These are phyloP conservation scores for Paspalum vaginatum DNA, from an alignment of 176 grass and related monocot species.

Conservation along the genomic window DNA sequence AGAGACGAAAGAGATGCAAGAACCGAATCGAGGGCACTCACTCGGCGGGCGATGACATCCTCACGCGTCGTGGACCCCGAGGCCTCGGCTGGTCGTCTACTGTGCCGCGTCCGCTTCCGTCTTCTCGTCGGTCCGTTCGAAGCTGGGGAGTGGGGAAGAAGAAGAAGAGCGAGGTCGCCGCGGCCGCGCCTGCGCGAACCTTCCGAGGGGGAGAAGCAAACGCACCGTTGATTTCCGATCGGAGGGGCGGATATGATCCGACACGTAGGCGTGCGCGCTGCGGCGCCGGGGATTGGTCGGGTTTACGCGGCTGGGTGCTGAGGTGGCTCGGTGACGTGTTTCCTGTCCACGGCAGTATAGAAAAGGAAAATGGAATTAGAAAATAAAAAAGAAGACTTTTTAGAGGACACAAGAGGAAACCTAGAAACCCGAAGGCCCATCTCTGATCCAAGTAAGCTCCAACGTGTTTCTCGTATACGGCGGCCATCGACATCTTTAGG, in stretches of 20 bases:
- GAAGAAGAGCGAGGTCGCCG: constrained; percentile 9
- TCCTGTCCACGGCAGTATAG: no score
- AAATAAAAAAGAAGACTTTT: no score
- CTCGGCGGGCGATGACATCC: constrained; percentile 78
- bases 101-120: constrained; percentile 4
- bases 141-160: neutral
- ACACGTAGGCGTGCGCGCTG: constrained; percentile 12
- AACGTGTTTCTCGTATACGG: no score
- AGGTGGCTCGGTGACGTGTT: constrained; percentile 37
- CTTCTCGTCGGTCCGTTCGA: neutral
- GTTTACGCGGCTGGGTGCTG: constrained; percentile 22
- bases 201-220: constrained; percentile 30
- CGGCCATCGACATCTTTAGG: no score
- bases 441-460: no score
- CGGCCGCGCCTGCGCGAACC: constrained; percentile 20
- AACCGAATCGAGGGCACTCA: constrained; percentile 42
- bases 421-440: no score
- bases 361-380: no score
- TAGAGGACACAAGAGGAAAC: no score
- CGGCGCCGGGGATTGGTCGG: constrained; percentile 39
- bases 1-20: neutral
- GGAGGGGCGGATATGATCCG: neutral
- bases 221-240: constrained; percentile 34
- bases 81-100: neutral
- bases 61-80: constrained; percentile 22